Evolutionary conservation across 129 eudicot species (phyloP), one percentile per base, ranked within the genome.

Genomic region (Lactuca sativa): DNA sequence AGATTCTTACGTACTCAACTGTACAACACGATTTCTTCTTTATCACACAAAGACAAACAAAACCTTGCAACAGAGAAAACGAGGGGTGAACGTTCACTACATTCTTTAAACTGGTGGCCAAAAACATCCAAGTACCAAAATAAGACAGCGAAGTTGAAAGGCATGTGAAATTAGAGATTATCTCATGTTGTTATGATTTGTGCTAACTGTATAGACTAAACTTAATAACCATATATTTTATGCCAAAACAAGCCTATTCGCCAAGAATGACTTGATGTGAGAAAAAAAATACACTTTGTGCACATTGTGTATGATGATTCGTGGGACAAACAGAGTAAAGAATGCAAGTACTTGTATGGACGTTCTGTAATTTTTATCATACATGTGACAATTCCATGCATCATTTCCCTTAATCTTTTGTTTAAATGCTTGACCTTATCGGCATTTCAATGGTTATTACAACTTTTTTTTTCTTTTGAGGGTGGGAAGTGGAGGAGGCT

Each of bases 41-140:
- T 67, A 51, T 67, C 80, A 37, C 74, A 61, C 12, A 36, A 59
- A 76, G 62, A 76, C 74, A 59, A 67, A 67, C 40, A 67, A 34
- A 38, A 76, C 56, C 53, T 69, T 70, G 75, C 57, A 59, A 43
- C n/a, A 36, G 16, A 67, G 65, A 67, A 54, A 75, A 16, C 40
- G 33, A 10, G 66, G 34, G 62, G 16, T 60, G 59, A 44, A 44
- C 67, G 59, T 59, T 3, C 51, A 59, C 21, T 60, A 43, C 76
- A 59, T 71, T 48, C 59, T 59, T 59, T 59, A 59, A 71, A 70
- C 41, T 56, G 32, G 34, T 38, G 40, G 38, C 74, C 64, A 55
- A 18, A 25, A 56, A 18, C 74, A 40, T 56, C 44, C 74, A 30
- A 44, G 30, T 44, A 58, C 59, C 67, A 58, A 31, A 59, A 44